phyloP scores from a whole-genome alignment of 179 eudicot genomes.

The Spergularia azorica region DNA sequence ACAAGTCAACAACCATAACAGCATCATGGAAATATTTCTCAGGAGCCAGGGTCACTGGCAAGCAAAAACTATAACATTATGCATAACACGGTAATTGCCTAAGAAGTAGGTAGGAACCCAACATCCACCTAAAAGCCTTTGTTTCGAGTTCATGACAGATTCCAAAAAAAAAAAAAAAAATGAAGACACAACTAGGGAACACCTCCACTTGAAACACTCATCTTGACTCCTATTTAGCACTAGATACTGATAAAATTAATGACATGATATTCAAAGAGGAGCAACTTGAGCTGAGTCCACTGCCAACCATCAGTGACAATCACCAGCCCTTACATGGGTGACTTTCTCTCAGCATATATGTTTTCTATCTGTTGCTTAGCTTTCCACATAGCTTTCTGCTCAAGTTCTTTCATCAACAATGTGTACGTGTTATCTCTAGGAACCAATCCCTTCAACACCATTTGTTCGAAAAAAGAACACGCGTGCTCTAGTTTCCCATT shows the following conservation, averaged over 20 bases:
- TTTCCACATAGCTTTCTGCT: slow-evolving; percentile 55
- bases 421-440: slow-evolving; percentile 50
- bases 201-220: background rate
- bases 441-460: slow-evolving; percentile 54
- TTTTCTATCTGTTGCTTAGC: slow-evolving; percentile 56
- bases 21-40: background rate
- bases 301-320: background rate
- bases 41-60: background rate
- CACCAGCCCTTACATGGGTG: background rate
- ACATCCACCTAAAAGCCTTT: background rate
- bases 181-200: background rate
- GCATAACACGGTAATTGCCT: background rate
- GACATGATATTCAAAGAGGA: background rate
- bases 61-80: background rate
- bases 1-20: background rate
- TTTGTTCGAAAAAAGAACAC: slow-evolving; percentile 59
- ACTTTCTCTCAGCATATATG: slow-evolving; percentile 34
- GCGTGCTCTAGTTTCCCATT: slow-evolving; percentile 68
- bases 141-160: background rate
- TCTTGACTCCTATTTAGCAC: background rate
- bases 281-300: background rate
- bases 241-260: background rate
- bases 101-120: background rate
- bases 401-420: slow-evolving; percentile 53
- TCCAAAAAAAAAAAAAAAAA: background rate